A percentile compares a stretch with the other conserved stretches of the same genome.
phyloP scores from a whole-genome alignment of 2,329 filamentous ascomycete species.

The Xylariaceae sp. region DNA sequence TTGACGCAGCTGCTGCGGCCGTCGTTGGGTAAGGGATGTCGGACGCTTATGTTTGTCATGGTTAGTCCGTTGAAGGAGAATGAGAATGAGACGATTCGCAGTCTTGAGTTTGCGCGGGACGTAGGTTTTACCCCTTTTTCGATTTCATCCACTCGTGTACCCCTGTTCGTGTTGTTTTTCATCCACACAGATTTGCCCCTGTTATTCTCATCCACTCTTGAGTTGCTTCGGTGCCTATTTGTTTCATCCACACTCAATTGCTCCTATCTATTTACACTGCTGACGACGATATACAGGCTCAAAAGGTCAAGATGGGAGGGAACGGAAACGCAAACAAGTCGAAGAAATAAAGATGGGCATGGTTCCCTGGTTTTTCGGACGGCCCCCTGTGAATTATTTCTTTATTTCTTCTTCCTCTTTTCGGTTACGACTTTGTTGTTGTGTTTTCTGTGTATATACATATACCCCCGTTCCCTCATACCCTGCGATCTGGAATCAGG shows the following conservation, averaged over 20 bases:
- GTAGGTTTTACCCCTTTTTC: constrained; percentile 42
- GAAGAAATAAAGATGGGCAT: background rate
- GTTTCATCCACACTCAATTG: no score
- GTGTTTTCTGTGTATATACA: background rate
- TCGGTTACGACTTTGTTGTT: no score
- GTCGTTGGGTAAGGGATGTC: constrained; percentile 88
- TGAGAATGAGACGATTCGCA: constrained; percentile 87
- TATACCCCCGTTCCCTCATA: no score
- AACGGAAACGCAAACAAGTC: constrained; percentile 20
- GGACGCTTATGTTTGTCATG: constrained; percentile 99
- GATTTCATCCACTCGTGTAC: background rate
- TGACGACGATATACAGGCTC: constrained; percentile 20
- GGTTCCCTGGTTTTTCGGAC: no score
- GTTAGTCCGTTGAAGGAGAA: constrained; percentile 87
- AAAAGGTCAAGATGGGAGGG: constrained; percentile 32
- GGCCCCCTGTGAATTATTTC: background rate
- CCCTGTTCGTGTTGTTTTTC: no score
- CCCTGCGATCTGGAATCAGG: no score
- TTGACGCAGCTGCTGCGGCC: constrained; percentile 93
- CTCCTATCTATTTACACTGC: no score
- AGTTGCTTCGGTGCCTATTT: no score
- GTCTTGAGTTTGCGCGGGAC: constrained; percentile 93
- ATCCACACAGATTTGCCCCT: no score
- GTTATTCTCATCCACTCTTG: no score
- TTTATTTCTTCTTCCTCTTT: background rate